Base-by-base conservation (phyloP, 2,329 filamentous ascomycete species). In the Arachnomyces sp. region DNA sequence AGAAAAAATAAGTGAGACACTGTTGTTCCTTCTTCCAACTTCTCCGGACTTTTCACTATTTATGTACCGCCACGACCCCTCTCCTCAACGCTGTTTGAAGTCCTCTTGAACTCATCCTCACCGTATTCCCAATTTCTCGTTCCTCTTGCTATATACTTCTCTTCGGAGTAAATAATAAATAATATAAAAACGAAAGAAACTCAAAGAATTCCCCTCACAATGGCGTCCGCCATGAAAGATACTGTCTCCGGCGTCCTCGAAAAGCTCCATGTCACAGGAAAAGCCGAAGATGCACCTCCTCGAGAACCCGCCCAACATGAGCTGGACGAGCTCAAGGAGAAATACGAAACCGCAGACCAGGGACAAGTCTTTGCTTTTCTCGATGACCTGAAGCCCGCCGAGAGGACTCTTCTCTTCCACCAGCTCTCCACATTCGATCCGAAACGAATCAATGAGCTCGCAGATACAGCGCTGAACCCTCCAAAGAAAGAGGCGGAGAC, bases 281-380 rank as follows among this genome's bases (percentile, higher is more conserved):
- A 56, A 59, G 5, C 21, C 21, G 21, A 25, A 25, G 21, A 25
- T 25, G 64, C 53, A 52, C 60, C 50, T 44, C 61, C 51, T 50
- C 69, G 59, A 52, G 72, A 65, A 49, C 72, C 86, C 44, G 75
- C 77, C 29, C 63, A 77, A 43, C 77, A 85, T 48, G 76, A 86
- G 57, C 68, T 88, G 54, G 71, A 78, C 41, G 65, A 77, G 52
- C 75, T 93, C 31, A 78, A 77, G 63, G 68, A 81, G 48, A 84
- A 82, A 61, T 94, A 89, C 68, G 71, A 75, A 46, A 74, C 80
- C 51, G 84, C 84, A 35, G 77, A 75, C 25, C 87, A 94, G 66
- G 83, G 77, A 42, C 87, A 94, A 50, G 84, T 93, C 49, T 87
- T 93, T 57, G 74, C 82, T 43, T 96, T 89, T 67, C 95, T 85